These are phyloP conservation scores for Jaltomata sinuosa DNA, from an alignment of 257 asterid species.

Conservation along the genomic window DNA sequence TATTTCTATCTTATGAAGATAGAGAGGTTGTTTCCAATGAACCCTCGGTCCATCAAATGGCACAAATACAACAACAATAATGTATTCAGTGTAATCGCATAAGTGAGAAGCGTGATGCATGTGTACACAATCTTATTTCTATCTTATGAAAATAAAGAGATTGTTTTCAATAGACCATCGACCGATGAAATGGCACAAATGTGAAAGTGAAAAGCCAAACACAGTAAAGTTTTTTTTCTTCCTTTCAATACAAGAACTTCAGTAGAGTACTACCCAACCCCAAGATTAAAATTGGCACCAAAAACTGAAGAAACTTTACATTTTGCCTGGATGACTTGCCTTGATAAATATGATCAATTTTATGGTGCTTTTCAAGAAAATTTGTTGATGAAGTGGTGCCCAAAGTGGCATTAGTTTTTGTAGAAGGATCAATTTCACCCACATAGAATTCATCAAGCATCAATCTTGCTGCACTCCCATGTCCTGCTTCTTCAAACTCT, in stretches of 20 bases:
- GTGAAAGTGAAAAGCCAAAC: not conserved
- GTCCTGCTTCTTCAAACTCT: constrained; percentile 73
- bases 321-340: constrained; percentile 2
- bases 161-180: too few species aligned
- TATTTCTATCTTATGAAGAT: too few species aligned
- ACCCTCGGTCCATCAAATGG: rapidly evolving
- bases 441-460: constrained; percentile 71
- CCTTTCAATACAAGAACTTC: not conserved
- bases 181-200: not conserved
- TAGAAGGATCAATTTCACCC: constrained; percentile 45
- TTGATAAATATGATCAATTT: not conserved
- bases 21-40: not conserved
- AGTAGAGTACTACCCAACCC: constrained; percentile 17
- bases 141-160: too few species aligned
- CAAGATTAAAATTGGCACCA: constrained; percentile 27
- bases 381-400: not conserved
- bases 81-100: too few species aligned
- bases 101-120: too few species aligned
- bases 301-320: constrained; percentile 18
- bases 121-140: too few species aligned
- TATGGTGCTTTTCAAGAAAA: not conserved
- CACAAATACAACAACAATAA: too few species aligned
- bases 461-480: constrained; percentile 72
- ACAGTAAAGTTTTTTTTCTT: too few species aligned
- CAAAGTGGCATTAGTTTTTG: not conserved